Evolutionary conservation across 2,329 filamentous ascomycete genomes (phyloP).

Genomic region (Bipolaris bicolor): DNA sequence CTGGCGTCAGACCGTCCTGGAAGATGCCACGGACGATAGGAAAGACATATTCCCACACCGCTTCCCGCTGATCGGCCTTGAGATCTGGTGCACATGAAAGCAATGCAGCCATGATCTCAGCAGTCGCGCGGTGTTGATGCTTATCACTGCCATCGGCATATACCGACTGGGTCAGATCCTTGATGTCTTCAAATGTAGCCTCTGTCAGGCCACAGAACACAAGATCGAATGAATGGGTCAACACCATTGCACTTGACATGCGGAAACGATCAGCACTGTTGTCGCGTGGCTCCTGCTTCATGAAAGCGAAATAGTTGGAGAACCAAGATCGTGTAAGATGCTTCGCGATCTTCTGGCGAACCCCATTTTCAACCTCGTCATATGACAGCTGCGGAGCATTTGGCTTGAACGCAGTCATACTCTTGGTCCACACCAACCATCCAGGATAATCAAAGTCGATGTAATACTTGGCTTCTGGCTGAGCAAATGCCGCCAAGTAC

Average conservation of each 20-base stretch:
- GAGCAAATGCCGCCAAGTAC: conserved; percentile 78
- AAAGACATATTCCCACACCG: conserved; percentile 87
- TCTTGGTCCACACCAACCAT: conserved; percentile 94
- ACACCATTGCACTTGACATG: conserved; percentile 82
- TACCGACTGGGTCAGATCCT: conserved; percentile 75
- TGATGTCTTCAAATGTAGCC: conserved; percentile 85
- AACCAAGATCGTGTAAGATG: conserved; percentile 86
- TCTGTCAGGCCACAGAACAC: conserved; percentile 79
- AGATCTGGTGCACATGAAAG: conserved; percentile 82
- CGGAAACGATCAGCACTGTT: conserved; percentile 82
- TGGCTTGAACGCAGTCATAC: conserved; percentile 78
- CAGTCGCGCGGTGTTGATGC: conserved; percentile 93
- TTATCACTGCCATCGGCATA: conserved; percentile 96
- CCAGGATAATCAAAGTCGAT: conserved; percentile 91
- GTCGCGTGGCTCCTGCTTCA: conserved; percentile 96
- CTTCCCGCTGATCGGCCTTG: conserved; percentile 72
- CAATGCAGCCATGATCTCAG: conserved; percentile 89
- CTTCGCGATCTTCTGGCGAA: conserved; percentile 79
- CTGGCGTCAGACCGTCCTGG: conserved; percentile 88
- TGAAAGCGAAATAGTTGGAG: conserved; percentile 82
- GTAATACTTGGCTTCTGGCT: conserved; percentile 82
- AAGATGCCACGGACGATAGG: conserved; percentile 87
- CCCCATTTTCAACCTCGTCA: conserved; percentile 77
- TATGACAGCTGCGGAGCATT: conserved; percentile 75
- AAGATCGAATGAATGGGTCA: conserved; percentile 89